phyloP scores from a whole-genome alignment of 169 alveolate genomes.

The Plasmodium adleri region DNA sequence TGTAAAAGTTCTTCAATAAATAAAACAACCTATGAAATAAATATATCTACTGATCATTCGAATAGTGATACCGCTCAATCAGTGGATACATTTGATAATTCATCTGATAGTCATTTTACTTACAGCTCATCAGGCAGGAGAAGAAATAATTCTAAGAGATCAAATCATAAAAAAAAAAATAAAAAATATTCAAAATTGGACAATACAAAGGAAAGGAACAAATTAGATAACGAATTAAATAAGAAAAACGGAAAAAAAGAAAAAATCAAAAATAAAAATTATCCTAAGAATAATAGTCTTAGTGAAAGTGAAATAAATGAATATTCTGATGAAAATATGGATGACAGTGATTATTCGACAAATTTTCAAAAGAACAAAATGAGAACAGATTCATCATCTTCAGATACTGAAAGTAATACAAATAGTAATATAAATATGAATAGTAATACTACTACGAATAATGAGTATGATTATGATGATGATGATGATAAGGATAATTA shows the following conservation, averaged over 20 bases:
- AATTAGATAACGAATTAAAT: neutral
- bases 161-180: constrained; percentile 24
- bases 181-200: constrained; percentile 6
- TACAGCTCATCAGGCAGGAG: neutral
- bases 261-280: neutral
- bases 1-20: constrained; percentile 8
- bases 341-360: no score
- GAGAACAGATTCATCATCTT: no score
- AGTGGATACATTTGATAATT: neutral
- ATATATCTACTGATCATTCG: constrained; percentile 2
- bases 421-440: neutral
- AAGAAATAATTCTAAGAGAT: constrained; percentile 11
- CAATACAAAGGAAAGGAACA: neutral
- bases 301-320: neutral
- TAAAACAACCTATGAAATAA: neutral
- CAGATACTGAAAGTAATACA: no score
- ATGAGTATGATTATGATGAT: neutral
- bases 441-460: neutral
- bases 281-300: neutral
- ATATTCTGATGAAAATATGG: no score
- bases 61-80: constrained; percentile 8
- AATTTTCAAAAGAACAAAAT: no score
- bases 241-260: neutral
- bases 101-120: constrained; percentile 9
- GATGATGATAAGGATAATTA: neutral